Percentiles rank a stretch among this genome's conserved stretches.
Conservation (phyloP, 805 yeast species). For the Lipomyces yamadae region DNA sequence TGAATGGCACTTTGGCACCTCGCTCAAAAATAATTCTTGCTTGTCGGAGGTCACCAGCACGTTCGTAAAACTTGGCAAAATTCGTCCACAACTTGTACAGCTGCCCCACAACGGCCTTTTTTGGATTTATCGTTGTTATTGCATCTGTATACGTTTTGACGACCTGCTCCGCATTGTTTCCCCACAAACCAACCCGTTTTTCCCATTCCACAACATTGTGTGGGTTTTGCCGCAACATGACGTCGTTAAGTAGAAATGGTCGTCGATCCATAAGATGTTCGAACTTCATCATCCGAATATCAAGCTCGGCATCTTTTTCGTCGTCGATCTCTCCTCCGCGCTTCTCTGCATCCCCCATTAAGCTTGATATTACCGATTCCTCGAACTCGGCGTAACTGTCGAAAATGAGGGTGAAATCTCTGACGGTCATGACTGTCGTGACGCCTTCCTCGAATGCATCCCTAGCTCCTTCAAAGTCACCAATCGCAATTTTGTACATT, state of each 20-base stretch:
- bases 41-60: constrained; percentile 57
- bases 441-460: constrained; percentile 57
- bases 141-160: constrained; percentile 68
- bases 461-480: constrained; percentile 49
- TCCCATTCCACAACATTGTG: constrained; percentile 73
- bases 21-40: constrained; percentile 68
- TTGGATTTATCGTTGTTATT: constrained; percentile 66
- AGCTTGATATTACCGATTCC: constrained; percentile 52
- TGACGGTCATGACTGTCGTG: constrained; percentile 53
- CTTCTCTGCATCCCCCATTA: constrained; percentile 42
- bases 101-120: constrained; percentile 48
- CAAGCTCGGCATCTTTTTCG: constrained; percentile 47
- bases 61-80: constrained; percentile 69
- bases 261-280: constrained; percentile 63
- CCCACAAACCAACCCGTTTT: constrained; percentile 58
- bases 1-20: constrained; percentile 73
- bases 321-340: constrained; percentile 21
- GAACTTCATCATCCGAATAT: constrained; percentile 54
- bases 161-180: constrained; percentile 50
- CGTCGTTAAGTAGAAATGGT: constrained; percentile 65
- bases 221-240: constrained; percentile 63
- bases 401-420: constrained; percentile 67
- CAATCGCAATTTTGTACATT: constrained; percentile 52
- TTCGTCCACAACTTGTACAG: constrained; percentile 69
- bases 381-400: constrained; percentile 67